Evolutionary conservation across 1,284 basidiomycete species (phyloP), one percentile per base, ranked within the genome.

Genomic region (Boletus smithii): DNA sequence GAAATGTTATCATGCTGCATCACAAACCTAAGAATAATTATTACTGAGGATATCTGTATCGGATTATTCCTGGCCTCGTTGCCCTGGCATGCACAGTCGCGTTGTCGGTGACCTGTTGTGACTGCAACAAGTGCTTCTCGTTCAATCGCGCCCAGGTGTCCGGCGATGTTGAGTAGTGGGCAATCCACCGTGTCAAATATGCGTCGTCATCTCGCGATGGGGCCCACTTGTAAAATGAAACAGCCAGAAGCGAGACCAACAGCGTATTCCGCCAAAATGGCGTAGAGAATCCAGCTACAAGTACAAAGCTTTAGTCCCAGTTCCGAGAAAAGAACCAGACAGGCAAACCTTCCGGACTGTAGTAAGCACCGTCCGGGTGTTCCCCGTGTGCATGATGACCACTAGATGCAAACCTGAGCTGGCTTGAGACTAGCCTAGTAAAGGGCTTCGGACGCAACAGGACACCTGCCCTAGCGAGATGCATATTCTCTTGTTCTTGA

Each of bases 1-100:
- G 16, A n/a, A 39, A 38, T 5, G 27, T 48, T 23, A 49, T 20
- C 20, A 23, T 20, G 38, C 35, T 24, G 18, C n/a, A 32, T 29
- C 33, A 18, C 26, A n/a, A 8, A 33, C 36, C 26, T 2, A 54
- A 44, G 39, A 27, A 24, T 11, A 40, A 31, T 34, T 76, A 85
- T 69, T 57, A 89, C 87, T 85, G 80, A 48, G 84, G 81, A 62
- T 79, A 84, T 54, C 81, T 74, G 62, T 76, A 80, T 35, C 83
- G 75, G 60, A 81, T 77, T 20, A 83, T 72, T 4, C 62, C 64
- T 1, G 83, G 76, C 39, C 65, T 69, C 58, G 73, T 70, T 20
- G 83, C 82, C 52, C 71, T 71, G 37, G 69, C 68, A 20, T 81
- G 63, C 32, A 83, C 58, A 29, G 76, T 56, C 35, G 57, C 69